A percentile compares a stretch with the other conserved stretches of the same genome.
Conservation (phyloP, 2,329 filamentous ascomycete species). For the Verticillium nubilum region DNA sequence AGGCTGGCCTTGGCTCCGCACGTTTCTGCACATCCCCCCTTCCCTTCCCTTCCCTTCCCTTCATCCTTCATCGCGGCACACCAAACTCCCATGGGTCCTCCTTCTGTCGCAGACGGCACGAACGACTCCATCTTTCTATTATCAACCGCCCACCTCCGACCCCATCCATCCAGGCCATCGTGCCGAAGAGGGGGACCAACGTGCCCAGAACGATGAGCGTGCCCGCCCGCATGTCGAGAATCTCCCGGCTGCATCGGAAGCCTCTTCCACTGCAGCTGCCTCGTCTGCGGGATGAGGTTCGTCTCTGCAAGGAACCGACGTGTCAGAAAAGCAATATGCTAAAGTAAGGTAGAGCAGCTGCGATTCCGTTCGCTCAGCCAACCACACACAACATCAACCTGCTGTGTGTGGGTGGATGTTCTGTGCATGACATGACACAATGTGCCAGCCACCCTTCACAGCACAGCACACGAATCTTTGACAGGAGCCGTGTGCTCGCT, state of each 20-base stretch:
- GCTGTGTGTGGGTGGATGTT: not conserved
- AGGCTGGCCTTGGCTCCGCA: not conserved
- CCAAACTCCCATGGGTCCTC: not conserved
- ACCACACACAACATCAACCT: not conserved
- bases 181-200: not conserved
- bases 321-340: not conserved
- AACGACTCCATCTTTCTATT: not conserved
- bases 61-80: not conserved
- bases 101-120: not conserved
- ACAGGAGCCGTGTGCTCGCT: not conserved
- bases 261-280: not conserved
- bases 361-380: not conserved
- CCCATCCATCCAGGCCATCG: not conserved
- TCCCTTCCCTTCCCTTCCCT: not conserved
- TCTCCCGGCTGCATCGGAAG: constrained; percentile 1
- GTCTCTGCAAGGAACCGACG: constrained; percentile 1
- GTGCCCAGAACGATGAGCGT: not conserved
- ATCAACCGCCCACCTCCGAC: not conserved
- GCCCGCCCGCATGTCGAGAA: constrained; percentile 2
- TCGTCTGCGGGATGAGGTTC: not conserved
- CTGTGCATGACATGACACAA: not conserved
- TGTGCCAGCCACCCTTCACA: not conserved
- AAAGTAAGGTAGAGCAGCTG: not conserved
- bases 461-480: not conserved
- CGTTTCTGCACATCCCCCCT: not conserved